These are phyloP conservation scores for Pseudomonodictys pantanalensis DNA, from an alignment of 495 filamentous ascomycete species.

Conservation along the genomic window DNA sequence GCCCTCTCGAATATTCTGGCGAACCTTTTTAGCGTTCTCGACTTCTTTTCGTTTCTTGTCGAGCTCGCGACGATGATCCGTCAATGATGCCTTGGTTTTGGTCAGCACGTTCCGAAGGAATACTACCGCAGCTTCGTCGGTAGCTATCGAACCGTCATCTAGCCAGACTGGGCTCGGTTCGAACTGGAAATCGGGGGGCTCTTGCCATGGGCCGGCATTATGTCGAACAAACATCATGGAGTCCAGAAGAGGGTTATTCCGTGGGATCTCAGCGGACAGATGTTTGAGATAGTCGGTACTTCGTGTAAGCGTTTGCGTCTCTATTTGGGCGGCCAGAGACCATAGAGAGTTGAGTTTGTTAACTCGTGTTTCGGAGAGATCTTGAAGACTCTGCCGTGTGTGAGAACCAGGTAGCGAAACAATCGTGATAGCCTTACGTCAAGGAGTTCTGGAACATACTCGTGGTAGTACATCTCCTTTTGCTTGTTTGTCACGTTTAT, in stretches of 20 bases:
- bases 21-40: conserved; percentile 65
- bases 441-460: conserved; percentile 90
- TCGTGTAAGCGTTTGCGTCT: conserved; percentile 65
- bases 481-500: conserved; percentile 96
- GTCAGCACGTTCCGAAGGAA: conserved; percentile 87
- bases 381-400: conserved; percentile 64
- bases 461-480: conserved; percentile 94
- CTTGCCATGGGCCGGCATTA: conserved; percentile 75
- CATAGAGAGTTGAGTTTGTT: conserved; percentile 80
- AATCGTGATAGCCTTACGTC: conserved; percentile 59
- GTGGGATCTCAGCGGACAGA: conserved; percentile 74
- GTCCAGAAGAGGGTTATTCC: conserved; percentile 84
- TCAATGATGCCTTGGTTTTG: conserved; percentile 81
- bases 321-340: conserved; percentile 74
- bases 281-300: conserved; percentile 68
- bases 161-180: conserved; percentile 98
- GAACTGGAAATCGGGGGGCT: conserved; percentile 79
- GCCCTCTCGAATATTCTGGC: conserved; percentile 72
- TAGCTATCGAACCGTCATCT: conserved; percentile 79
- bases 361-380: conserved; percentile 84
- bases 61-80: conserved; percentile 72
- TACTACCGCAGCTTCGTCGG: conserved; percentile 79
- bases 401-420: conserved; percentile 13
- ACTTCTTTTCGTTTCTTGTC: conserved; percentile 84
- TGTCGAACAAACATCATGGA: conserved; percentile 97